Conservation (phyloP, 129 eudicot species). For the Arctium lappa region DNA sequence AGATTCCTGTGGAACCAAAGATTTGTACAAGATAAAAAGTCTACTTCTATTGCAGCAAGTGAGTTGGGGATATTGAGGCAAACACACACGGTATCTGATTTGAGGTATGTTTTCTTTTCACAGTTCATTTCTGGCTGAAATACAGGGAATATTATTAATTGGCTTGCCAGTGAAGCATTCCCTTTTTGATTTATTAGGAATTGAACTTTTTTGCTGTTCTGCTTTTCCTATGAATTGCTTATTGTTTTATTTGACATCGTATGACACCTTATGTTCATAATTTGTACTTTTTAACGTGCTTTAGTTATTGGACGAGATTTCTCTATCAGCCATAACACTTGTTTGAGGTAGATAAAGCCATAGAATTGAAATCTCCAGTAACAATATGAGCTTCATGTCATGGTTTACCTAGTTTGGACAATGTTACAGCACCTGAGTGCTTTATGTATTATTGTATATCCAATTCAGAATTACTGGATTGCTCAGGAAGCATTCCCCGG, state of each 20-base stretch:
- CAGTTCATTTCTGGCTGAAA: not conserved
- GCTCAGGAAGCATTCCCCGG: not conserved
- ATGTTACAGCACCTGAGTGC: not conserved
- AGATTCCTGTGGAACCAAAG: constrained; percentile 65
- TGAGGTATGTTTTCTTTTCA: constrained; percentile 45
- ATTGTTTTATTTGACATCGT: not conserved
- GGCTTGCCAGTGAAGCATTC: constrained; percentile 2
- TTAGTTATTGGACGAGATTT: not conserved
- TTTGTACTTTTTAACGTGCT: not conserved
- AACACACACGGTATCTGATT: constrained; percentile 69
- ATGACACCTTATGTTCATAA: not conserved
- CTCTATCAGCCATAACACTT: not conserved
- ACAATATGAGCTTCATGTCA: not conserved
- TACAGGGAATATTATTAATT: constrained; percentile 6
- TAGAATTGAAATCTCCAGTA: not conserved
- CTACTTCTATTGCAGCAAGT: constrained; percentile 54
- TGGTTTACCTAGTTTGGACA: not conserved
- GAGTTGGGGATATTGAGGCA: constrained; percentile 80
- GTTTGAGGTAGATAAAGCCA: not conserved
- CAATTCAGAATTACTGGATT: not conserved
- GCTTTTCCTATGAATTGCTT: not conserved
- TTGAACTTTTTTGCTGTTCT: not conserved
- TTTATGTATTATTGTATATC: too few species aligned
- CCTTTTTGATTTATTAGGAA: not conserved
- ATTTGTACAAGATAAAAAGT: constrained; percentile 43